Percentiles rank a stretch among this genome's conserved stretches.
These are phyloP conservation scores for Kluyveromyces siamensis DNA, from an alignment of 805 yeast species.

Conservation along the genomic window DNA sequence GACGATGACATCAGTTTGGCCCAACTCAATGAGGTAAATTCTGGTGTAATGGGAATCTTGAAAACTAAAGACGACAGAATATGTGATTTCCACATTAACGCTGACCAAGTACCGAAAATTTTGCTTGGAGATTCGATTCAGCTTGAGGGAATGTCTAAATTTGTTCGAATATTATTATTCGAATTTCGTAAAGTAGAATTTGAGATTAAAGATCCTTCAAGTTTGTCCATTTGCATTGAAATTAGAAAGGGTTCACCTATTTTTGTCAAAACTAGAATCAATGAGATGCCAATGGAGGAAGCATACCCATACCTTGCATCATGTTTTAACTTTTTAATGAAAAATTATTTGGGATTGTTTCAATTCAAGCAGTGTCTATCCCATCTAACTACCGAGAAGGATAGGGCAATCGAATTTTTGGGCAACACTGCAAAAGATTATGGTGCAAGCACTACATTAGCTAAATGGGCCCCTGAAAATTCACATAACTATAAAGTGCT, in stretches of 20 bases:
- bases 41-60: background rate
- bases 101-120: background rate
- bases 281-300: background rate
- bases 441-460: constrained; percentile 15
- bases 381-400: constrained; percentile 19
- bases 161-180: background rate
- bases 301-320: background rate
- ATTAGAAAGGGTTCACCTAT: background rate
- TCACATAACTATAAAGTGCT: constrained; percentile 20
- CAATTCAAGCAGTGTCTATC: constrained; percentile 11
- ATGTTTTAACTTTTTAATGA: background rate
- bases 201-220: background rate
- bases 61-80: background rate
- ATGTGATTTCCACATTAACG: background rate
- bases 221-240: background rate
- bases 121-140: background rate
- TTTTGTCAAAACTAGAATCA: background rate
- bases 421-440: constrained; percentile 20
- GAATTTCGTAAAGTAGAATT: background rate
- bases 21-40: background rate
- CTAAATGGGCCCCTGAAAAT: constrained; percentile 28
- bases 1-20: background rate
- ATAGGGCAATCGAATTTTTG: constrained; percentile 24
- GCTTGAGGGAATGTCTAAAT: background rate
- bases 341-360: constrained; percentile 2